Percentiles rank a stretch among this genome's conserved stretches.
Evolutionary conservation across 2,329 filamentous ascomycete genomes (phyloP).

Genomic region (Cephalotrichum gorgonifer): DNA sequence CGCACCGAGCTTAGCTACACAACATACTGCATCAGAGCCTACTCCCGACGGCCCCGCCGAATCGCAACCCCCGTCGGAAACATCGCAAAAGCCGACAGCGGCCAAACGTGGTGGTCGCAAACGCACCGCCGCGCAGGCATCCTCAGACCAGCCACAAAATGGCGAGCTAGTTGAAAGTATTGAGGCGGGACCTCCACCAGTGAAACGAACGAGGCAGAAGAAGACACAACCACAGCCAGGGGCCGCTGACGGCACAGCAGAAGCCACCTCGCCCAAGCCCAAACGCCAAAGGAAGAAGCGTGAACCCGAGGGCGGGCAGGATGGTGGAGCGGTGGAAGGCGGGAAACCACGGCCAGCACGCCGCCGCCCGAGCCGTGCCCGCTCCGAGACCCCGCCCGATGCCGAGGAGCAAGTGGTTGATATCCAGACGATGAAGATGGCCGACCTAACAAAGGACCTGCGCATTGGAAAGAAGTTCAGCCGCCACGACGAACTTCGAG

Average conservation of each 20-base stretch:
- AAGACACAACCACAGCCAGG: background rate
- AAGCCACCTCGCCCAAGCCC: slow-evolving; percentile 6
- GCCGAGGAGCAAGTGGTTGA: slow-evolving; percentile 55
- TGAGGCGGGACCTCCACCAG: background rate
- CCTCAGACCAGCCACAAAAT: background rate
- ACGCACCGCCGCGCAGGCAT: background rate
- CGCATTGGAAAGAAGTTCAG: slow-evolving; percentile 66
- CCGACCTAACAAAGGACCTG: slow-evolving; percentile 59
- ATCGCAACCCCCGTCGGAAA: background rate
- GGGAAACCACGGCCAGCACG: slow-evolving; percentile 8
- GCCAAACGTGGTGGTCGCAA: slow-evolving; percentile 1
- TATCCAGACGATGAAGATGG: slow-evolving; percentile 57
- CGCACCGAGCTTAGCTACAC: background rate
- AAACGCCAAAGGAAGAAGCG: slow-evolving; percentile 10
- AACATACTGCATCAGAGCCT: background rate
- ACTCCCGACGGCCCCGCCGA: background rate
- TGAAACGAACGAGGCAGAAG: background rate
- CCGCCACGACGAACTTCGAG: slow-evolving; percentile 60
- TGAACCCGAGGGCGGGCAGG: background rate
- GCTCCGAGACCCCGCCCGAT: slow-evolving; percentile 50
- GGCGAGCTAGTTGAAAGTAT: background rate
- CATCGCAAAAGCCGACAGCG: background rate
- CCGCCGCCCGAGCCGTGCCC: slow-evolving; percentile 22
- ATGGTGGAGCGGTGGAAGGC: slow-evolving; percentile 10
- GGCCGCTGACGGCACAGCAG: slow-evolving; percentile 3